Conservation (phyloP, 1,139 yeast genomes). For the Chernovozyma aurita region DNA sequence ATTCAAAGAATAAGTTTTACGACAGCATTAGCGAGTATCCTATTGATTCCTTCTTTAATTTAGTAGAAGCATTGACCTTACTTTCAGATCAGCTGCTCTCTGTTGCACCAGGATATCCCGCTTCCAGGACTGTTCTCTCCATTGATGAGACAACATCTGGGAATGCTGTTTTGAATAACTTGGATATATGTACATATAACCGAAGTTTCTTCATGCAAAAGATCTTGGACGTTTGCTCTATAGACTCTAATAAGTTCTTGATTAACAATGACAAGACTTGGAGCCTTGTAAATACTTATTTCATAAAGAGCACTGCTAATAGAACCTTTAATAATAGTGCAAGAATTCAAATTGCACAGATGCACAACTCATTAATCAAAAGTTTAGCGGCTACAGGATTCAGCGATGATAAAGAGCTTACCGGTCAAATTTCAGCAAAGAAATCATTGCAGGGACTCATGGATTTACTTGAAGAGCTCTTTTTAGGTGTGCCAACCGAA, state of each 20-base stretch:
- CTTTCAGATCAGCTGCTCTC: conserved; percentile 30
- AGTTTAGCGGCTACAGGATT: conserved; percentile 47
- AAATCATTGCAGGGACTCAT: conserved; percentile 36
- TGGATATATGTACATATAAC: conserved; percentile 37
- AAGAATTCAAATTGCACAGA: conserved; percentile 43
- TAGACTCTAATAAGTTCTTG: conserved; percentile 49
- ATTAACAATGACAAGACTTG: conserved; percentile 39
- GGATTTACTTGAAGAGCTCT: conserved; percentile 26
- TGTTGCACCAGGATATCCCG: not conserved
- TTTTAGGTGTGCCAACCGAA: conserved; percentile 39
- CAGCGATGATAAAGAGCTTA: conserved; percentile 13
- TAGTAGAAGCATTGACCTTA: conserved; percentile 42
- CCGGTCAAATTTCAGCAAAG: conserved; percentile 25
- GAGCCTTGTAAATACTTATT: conserved; percentile 40
- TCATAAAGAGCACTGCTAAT: conserved; percentile 30
- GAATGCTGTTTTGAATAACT: conserved; percentile 1
- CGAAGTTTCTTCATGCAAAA: conserved; percentile 35
- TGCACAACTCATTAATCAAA: conserved; percentile 47
- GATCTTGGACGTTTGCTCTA: conserved; percentile 41
- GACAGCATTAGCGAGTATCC: conserved; percentile 60
- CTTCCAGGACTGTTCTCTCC: not conserved
- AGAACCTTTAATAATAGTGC: conserved; percentile 39
- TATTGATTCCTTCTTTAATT: conserved; percentile 39
- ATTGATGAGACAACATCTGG: conserved; percentile 8
- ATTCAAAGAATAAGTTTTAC: conserved; percentile 52